Evolutionary conservation across 2,329 filamentous ascomycete species (phyloP).

Genomic region (Rutstroemia sp.): DNA sequence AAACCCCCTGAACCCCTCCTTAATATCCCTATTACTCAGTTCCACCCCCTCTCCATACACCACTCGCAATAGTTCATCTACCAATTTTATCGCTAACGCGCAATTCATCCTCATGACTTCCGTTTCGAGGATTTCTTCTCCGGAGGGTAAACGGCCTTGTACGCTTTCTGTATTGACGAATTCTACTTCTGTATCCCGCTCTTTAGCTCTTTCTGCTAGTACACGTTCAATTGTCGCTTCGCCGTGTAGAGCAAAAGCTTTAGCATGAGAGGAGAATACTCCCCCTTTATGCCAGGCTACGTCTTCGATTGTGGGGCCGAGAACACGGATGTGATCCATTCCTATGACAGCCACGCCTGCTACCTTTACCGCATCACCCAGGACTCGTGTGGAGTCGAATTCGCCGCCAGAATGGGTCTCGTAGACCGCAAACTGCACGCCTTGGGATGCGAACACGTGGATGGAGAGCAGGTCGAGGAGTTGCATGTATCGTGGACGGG

Average conservation of each 20-base stretch:
- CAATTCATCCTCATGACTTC: too few relatives aligned
- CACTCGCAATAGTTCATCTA: not conserved
- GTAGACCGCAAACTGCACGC: slow-evolving; percentile 53
- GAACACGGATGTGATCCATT: slow-evolving; percentile 56
- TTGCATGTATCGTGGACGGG: slow-evolving; percentile 49
- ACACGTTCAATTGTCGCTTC: slow-evolving; percentile 37
- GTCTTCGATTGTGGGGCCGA: slow-evolving; percentile 53
- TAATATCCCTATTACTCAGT: too few relatives aligned
- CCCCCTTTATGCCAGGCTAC: slow-evolving; percentile 70
- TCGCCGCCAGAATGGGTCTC: slow-evolving; percentile 63
- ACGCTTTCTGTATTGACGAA: too few relatives aligned
- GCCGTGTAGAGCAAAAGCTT: slow-evolving; percentile 52
- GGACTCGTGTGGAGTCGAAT: slow-evolving; percentile 59
- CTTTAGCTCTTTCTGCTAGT: slow-evolving; percentile 42
- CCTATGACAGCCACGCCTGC: slow-evolving; percentile 56
- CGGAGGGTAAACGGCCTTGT: too few relatives aligned
- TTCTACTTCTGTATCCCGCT: slow-evolving; percentile 33
- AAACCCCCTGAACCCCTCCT: not conserved
- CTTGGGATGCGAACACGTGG: slow-evolving; percentile 56
- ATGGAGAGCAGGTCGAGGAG: slow-evolving; percentile 57
- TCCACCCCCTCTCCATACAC: not conserved
- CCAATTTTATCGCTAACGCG: too few relatives aligned
- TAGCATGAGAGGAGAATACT: slow-evolving; percentile 55
- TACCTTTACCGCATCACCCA: slow-evolving; percentile 43
- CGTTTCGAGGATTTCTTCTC: too few relatives aligned